These are phyloP conservation scores for Aurifilum marmelostoma DNA, from an alignment of 2,329 filamentous ascomycete species.

Conservation along the genomic window DNA sequence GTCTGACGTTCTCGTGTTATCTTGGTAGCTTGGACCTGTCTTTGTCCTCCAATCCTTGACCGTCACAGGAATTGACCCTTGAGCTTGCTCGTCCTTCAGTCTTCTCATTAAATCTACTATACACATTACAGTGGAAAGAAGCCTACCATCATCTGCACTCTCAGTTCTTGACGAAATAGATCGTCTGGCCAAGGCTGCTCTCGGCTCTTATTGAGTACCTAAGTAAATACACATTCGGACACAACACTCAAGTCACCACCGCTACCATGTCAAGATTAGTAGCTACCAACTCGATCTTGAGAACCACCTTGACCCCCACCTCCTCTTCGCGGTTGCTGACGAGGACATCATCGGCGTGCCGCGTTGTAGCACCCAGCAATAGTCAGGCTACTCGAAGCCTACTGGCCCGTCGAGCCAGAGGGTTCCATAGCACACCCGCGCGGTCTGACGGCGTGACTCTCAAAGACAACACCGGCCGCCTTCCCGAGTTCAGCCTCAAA, in stretches of 20 bases:
- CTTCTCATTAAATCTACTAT: not conserved
- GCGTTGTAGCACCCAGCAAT: not conserved
- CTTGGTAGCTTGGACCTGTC: not conserved
- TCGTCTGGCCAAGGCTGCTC: not conserved
- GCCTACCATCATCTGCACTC: not conserved
- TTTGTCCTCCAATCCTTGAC: not conserved
- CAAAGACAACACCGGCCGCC: conserved; percentile 28
- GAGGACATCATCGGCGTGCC: conserved; percentile 3
- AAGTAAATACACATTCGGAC: not conserved
- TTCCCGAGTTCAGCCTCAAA: conserved; percentile 77
- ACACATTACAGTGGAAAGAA: not conserved
- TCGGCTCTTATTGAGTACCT: not conserved
- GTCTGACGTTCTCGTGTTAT: no score
- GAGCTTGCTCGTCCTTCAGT: not conserved
- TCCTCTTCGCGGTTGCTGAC: conserved; percentile 4
- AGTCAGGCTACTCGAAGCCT: not conserved
- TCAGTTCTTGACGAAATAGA: not conserved
- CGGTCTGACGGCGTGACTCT: conserved; percentile 13
- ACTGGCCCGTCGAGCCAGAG: not conserved
- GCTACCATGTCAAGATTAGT: conserved; percentile 21
- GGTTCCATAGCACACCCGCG: conserved; percentile 17
- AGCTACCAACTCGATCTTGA: conserved; percentile 8
- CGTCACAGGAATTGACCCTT: not conserved
- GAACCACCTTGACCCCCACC: not conserved
- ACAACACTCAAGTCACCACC: not conserved